Evolutionary conservation across 192 early-diverging fungal genomes (phyloP), one percentile per base, ranked within the genome.

Genomic region (Umbelopsis isabellina): DNA sequence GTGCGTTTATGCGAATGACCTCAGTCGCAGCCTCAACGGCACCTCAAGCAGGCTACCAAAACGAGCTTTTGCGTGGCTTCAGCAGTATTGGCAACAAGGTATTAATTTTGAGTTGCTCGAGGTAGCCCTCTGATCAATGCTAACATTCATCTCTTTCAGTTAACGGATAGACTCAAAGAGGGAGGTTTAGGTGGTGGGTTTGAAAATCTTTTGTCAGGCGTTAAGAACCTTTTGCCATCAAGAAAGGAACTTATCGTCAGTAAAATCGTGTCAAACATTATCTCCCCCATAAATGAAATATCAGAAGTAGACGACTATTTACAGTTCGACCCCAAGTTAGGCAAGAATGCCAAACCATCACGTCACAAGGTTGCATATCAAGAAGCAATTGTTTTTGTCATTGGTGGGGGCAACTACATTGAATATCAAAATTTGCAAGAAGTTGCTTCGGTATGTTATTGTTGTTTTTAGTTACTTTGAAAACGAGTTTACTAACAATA

Each of bases 341-440:
- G 84, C 48, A 84, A 86, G 46, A 87, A 87, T 66, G 78, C 79
- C 45, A 72, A 82, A 78, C 70, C 73, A 18, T 68, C 75, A 52
- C 72, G 72, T 77, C 77, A 80, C 35, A 79, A 82, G n/a, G 81
- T 82, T 0, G 81, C 87, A 0, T 95, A 92, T 72, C 89, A 94
- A 66, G 93, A 98, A 65, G 97, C 96, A 4, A 91, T 99, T 77
- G 98, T 99, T 23, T 98, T 99, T 89, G 92, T 96, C 12, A 88
- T 98, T 47, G 98, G 98, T 27, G 98, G 98, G 45, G 98, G 98
- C 25, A 98, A 98, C 77, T 99, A 98, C 81, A 82, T 96, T 61
- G 98, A 99, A 83, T 96, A 96, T 79, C 95, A 97, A 72, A 98
- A 98, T 80, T 72, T 98, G 74, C 87, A 89, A 80, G 97, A 98